Conservation (phyloP, 2,329 filamentous ascomycete genomes). For the Botrytis porri region DNA sequence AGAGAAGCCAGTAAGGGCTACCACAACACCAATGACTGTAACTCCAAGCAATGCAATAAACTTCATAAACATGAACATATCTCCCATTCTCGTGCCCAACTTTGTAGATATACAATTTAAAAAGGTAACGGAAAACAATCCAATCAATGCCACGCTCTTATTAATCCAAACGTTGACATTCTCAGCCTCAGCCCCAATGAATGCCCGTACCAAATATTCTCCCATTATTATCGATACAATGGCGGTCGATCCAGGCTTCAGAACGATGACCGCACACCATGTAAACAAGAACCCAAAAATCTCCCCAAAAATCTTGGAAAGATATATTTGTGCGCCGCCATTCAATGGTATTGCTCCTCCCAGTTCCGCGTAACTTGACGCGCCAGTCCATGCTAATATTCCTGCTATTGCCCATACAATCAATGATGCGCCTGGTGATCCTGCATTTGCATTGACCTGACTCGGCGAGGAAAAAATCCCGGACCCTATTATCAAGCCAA, state of each 20-base stretch:
- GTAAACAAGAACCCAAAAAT: constrained; percentile 90
- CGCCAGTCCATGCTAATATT: constrained; percentile 93
- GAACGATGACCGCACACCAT: constrained; percentile 89
- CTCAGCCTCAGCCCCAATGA: constrained; percentile 81
- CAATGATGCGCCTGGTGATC: constrained; percentile 84
- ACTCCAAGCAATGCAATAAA: constrained; percentile 86
- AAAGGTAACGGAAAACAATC: constrained; percentile 72
- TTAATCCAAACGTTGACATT: constrained; percentile 82
- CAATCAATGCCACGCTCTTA: constrained; percentile 79
- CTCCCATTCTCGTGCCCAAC: constrained; percentile 80
- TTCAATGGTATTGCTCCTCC: constrained; percentile 95
- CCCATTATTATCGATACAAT: constrained; percentile 98
- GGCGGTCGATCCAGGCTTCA: constrained; percentile 89
- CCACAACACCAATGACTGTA: constrained; percentile 82
- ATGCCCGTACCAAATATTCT: constrained; percentile 88
- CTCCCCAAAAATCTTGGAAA: constrained; percentile 95
- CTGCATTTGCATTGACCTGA: constrained; percentile 87
- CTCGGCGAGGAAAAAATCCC: constrained; percentile 95
- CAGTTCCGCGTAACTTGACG: constrained; percentile 90
- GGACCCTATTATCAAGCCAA: constrained; percentile 92
- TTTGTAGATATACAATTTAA: constrained; percentile 90
- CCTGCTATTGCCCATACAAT: constrained; percentile 91
- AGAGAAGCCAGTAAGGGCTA: constrained; percentile 81
- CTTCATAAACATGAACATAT: constrained; percentile 95
- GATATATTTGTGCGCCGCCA: constrained; percentile 88